A percentile compares a stretch with the other conserved stretches of the same genome.
phyloP scores from a whole-genome alignment of 75 land plant genomes.

The Picea sitchensis region DNA sequence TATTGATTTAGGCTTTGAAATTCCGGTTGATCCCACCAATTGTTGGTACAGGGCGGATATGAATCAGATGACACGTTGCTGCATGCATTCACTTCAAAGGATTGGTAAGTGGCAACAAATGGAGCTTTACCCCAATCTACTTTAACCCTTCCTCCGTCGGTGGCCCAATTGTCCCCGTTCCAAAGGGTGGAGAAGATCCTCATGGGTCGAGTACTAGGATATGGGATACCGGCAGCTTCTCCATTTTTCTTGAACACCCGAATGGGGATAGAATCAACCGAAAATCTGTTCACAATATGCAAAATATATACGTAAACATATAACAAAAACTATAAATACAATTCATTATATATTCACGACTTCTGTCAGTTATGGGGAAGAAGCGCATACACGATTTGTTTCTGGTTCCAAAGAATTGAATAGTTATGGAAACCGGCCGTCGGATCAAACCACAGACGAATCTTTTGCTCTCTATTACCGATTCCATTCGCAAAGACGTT shows the following conservation, averaged over 20 bases:
- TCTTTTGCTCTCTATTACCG: slow-evolving; percentile 6
- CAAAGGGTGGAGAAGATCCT: slow-evolving; percentile 28
- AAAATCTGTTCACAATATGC: slow-evolving; percentile 18
- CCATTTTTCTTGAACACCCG: slow-evolving; percentile 31
- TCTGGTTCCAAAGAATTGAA: slow-evolving; percentile 12
- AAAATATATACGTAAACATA: not conserved
- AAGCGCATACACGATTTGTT: slow-evolving; percentile 10
- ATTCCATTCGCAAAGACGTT: slow-evolving; percentile 10
- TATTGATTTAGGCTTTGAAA: slow-evolving; percentile 7
- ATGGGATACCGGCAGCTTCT: slow-evolving; percentile 27
- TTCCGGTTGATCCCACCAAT: slow-evolving; percentile 5
- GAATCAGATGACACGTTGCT: not conserved
- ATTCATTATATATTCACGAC: not conserved
- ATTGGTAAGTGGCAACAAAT: slow-evolving; percentile 23
- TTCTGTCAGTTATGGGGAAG: not conserved
- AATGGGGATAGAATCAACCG: slow-evolving; percentile 32
- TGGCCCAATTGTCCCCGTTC: slow-evolving; percentile 43
- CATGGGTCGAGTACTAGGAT: slow-evolving; percentile 25
- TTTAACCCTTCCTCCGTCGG: slow-evolving; percentile 29
- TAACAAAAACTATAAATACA: not conserved
- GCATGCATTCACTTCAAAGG: slow-evolving; percentile 22
- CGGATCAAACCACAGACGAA: slow-evolving; percentile 16
- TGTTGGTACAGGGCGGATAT: not conserved
- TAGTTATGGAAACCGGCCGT: slow-evolving; percentile 11
- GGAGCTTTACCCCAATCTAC: slow-evolving; percentile 35